phyloP scores from a whole-genome alignment of 306 rosid genomes.

The Cucumis sativus region DNA sequence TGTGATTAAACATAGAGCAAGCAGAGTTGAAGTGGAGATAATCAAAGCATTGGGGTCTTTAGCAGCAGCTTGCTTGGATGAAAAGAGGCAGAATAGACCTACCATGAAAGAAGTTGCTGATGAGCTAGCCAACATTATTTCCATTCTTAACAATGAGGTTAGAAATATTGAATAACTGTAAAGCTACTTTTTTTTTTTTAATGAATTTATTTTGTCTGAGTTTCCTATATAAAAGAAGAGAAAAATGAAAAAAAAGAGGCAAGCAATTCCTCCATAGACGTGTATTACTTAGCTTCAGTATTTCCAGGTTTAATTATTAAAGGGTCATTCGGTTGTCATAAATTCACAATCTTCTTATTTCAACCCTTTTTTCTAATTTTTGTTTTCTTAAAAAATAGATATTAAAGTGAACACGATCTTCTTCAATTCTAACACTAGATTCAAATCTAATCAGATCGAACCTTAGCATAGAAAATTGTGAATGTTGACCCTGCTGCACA shows the following conservation, averaged over 20 bases:
- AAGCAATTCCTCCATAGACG: background rate
- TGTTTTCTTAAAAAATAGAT: background rate
- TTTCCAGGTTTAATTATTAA: background rate
- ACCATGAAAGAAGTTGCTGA: constrained; percentile 66
- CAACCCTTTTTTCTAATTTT: background rate
- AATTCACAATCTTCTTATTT: background rate
- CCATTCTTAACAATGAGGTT: constrained; percentile 14
- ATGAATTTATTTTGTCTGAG: background rate
- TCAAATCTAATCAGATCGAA: background rate
- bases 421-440: background rate
- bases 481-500: background rate
- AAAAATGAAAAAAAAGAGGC: background rate
- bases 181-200: background rate
- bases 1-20: constrained; percentile 35
- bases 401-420: background rate
- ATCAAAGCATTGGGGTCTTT: constrained; percentile 65
- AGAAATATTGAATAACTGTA: background rate
- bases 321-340: background rate
- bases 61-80: constrained; percentile 79
- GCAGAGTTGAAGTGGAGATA: constrained; percentile 41
- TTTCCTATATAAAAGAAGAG: background rate
- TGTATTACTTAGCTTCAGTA: background rate
- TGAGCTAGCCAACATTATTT: constrained; percentile 64
- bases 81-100: constrained; percentile 70
- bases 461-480: background rate